Evolutionary conservation across 2,329 filamentous ascomycete species (phyloP).

Genomic region (Dactylella cylindrospora): DNA sequence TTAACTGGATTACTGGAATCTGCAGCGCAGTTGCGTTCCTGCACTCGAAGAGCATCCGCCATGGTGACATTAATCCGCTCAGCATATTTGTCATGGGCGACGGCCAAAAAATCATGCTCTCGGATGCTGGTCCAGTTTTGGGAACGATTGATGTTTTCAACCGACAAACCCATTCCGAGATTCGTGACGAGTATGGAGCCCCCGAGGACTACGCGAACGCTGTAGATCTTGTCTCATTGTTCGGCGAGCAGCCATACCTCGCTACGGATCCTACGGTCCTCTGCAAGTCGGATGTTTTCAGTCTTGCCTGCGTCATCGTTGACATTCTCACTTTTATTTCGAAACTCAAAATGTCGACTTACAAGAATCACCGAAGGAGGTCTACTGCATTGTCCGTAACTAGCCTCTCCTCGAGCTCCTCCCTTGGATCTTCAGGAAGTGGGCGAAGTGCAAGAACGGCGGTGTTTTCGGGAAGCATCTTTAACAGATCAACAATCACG

Average conservation of each 20-base stretch:
- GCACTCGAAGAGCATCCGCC: slow-evolving; percentile 65
- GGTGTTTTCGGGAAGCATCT: slow-evolving; percentile 12
- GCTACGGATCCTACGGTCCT: slow-evolving; percentile 18
- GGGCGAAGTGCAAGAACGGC: slow-evolving; percentile 23
- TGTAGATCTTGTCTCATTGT: slow-evolving; percentile 6
- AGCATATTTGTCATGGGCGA: slow-evolving; percentile 66
- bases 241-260: slow-evolving; percentile 25
- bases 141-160: slow-evolving; percentile 34
- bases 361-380: slow-evolving; percentile 29
- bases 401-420: slow-evolving; percentile 30
- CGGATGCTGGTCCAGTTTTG: slow-evolving; percentile 57
- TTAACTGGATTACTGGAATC: slow-evolving; percentile 76
- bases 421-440: slow-evolving; percentile 26
- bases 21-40: slow-evolving; percentile 68
- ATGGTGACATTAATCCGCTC: slow-evolving; percentile 70
- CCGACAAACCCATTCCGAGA: slow-evolving; percentile 57
- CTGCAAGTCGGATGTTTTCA: slow-evolving; percentile 66
- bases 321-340: slow-evolving; percentile 70
- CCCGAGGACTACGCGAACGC: slow-evolving; percentile 58
- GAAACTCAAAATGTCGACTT: slow-evolving; percentile 62
- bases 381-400: slow-evolving; percentile 2
- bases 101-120: slow-evolving; percentile 67
- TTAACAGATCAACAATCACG: slow-evolving; percentile 20
- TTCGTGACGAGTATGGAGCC: slow-evolving; percentile 70
- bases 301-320: slow-evolving; percentile 71